These are phyloP conservation scores for Annulohypoxylon stygium DNA, from an alignment of 495 filamentous ascomycete species.

Conservation along the genomic window DNA sequence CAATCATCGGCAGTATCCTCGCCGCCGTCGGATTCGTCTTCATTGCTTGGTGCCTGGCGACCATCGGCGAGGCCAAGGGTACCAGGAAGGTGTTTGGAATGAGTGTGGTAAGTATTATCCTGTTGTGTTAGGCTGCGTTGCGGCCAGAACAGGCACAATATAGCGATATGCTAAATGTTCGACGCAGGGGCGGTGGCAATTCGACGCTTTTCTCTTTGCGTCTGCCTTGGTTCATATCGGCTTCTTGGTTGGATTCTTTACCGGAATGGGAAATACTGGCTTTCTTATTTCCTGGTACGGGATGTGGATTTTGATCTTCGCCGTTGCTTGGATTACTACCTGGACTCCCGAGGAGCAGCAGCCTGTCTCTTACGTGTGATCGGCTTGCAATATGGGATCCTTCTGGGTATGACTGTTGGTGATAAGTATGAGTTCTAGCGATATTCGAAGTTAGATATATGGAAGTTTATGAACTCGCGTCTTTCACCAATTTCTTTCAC, in stretches of 20 bases:
- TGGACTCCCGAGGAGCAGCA: slow-evolving; percentile 30
- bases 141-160: background rate
- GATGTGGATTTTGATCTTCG: slow-evolving; percentile 39
- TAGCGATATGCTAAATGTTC: slow-evolving; percentile 18
- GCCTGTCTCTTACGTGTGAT: slow-evolving; percentile 18
- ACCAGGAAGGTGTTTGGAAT: slow-evolving; percentile 31
- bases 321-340: slow-evolving; percentile 36
- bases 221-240: slow-evolving; percentile 33
- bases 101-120: slow-evolving; percentile 24
- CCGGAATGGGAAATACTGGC: slow-evolving; percentile 19
- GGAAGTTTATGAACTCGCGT: too few species aligned
- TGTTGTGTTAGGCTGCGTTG: background rate
- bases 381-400: background rate
- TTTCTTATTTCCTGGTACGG: slow-evolving; percentile 36
- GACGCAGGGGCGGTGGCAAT: slow-evolving; percentile 36
- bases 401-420: background rate
- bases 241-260: slow-evolving; percentile 29
- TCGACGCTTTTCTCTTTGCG: slow-evolving; percentile 38
- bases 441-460: too few species aligned
- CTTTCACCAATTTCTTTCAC: too few species aligned
- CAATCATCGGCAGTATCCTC: slow-evolving; percentile 32
- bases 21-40: slow-evolving; percentile 39
- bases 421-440: too few species aligned
- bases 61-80: slow-evolving; percentile 37
- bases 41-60: slow-evolving; percentile 42